Base-by-base conservation (phyloP, 139 green algal genomes). In the Tetradesmus obliquus region DNA sequence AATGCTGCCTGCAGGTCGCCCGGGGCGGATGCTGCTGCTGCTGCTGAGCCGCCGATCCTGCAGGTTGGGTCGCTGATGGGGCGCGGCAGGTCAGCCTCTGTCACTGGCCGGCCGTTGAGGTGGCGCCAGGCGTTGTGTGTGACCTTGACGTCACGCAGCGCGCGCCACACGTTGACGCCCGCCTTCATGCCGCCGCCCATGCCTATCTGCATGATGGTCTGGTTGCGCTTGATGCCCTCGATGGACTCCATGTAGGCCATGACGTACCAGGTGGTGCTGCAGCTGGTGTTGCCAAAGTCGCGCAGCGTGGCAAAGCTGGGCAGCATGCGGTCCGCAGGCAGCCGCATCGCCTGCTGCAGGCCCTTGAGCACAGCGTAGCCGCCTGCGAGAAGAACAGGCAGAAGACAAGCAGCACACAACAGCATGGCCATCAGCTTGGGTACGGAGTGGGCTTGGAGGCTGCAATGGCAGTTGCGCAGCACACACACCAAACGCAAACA, bases 211-310 rank as follows among this genome's bases (percentile, higher is more conserved):
- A 93, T 93, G 91, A 93, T 60, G 4, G 72, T 91, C 87, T 94
- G 57, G 20, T 84, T 84, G 45, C 81, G 84, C 84, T 91, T 89
- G 19, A 92, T n/a, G 51, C 53, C 76, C 15, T 79, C 58, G 10
- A 84, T 88, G 13, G 86, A 90, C 91, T 94, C 91, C 88, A 94
- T 90, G 88, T 92, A 94, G 55, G 54, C 82, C 82, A 94, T 62
- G 13, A 90, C 87, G 19, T 94, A 94, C 89, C 90, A 94, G 19
- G 92, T 94, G 45, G 92, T 94, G 79, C 84, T 92, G 92, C 90
- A 92, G 87, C 87, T 92, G 55, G 92, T 94, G 92, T 94, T 94
- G 74, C 91, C 93, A 57, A 82, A 94, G 71, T 94, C 91, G 7
- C 91, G 84, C 60, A 93, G 85, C 12, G 91, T 91, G 9, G 84